Evolutionary conservation across 2,329 filamentous ascomycete species (phyloP).

Genomic region (Ascocoryne sarcoides): DNA sequence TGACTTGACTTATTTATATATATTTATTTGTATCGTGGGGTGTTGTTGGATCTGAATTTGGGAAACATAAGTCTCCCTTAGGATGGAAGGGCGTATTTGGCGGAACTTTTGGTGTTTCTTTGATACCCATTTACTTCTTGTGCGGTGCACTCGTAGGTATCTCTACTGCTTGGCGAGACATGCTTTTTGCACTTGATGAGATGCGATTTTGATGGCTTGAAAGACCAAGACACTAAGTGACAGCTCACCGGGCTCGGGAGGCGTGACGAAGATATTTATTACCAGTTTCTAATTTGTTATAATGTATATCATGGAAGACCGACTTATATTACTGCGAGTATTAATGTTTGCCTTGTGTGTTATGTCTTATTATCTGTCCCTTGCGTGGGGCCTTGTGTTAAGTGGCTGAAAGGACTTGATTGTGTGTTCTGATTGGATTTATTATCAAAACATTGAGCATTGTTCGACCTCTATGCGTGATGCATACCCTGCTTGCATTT

Average conservation of each 20-base stretch:
- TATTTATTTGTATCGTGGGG: background rate
- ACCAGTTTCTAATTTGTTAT: background rate
- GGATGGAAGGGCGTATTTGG: background rate
- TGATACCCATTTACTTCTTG: background rate
- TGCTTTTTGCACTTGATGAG: background rate
- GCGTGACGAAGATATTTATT: background rate
- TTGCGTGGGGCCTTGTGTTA: too few species aligned
- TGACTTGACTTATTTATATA: background rate
- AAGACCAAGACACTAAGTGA: background rate
- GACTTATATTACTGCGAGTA: too few species aligned
- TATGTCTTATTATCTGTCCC: too few species aligned
- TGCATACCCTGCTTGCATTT: too few species aligned
- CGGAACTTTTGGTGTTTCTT: background rate
- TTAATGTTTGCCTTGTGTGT: too few species aligned
- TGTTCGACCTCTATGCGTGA: too few species aligned
- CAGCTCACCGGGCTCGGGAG: background rate
- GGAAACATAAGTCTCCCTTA: too few species aligned
- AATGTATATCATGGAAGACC: too few species aligned
- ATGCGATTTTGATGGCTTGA: background rate
- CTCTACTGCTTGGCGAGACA: background rate
- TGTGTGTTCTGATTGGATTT: too few species aligned
- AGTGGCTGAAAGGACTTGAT: too few species aligned
- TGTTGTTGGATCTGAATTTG: background rate
- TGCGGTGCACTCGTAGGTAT: background rate
- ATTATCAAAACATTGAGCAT: too few species aligned